Base-by-base conservation (phyloP, 2,329 filamentous ascomycete species). In the Aspergillus quadricinctus region DNA sequence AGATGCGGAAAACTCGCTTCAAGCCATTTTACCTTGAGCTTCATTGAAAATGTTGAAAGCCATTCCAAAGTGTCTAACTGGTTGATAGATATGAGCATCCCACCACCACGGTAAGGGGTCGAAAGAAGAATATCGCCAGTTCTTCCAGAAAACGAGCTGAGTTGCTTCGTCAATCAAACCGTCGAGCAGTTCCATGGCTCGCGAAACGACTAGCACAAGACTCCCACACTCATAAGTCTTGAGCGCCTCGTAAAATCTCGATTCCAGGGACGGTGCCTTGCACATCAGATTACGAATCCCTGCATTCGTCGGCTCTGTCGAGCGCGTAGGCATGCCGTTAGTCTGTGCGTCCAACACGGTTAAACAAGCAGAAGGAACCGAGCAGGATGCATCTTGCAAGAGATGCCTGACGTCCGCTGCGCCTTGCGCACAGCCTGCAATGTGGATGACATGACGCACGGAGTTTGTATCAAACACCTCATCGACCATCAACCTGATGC, bases 401-500 rank as follows among this genome's bases (percentile, higher is more conserved):
- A 70, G 45, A 59, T 66, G 28, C 55, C 60, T 57, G 6, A 66
- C 56, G 3, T 69, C 65, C 1, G 49, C 51, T 6, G 69, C 67
- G 3, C 71, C 72, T 41, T 68, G 66, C 17, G 63, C 52, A 52
- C 72, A 74, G 53, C 66, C 68, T 19, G 66, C 66, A 35, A 74
- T 69, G 46, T 72, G 67, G 27, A 72, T 61, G 8, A 64, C 58
- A 53, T 72, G 68, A 23, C 70, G 68, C 17, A 74, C 67, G n/a
- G 67, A 70, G 25, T 69, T 62, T 1, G 52, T 21, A 1, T 65
- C 62, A 31, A 72, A 66, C 41, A 74, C 67, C 50, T 80, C 75
- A 49, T 83, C 79, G 2, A 88, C 81, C 61, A 91, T 75, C 59
- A 92, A 87, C 67, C 90, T 86, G 53, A 92, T 87, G 19, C 83